Base-by-base conservation (phyloP, 352 stramenopile genomes). In the Phytophthora pini region DNA sequence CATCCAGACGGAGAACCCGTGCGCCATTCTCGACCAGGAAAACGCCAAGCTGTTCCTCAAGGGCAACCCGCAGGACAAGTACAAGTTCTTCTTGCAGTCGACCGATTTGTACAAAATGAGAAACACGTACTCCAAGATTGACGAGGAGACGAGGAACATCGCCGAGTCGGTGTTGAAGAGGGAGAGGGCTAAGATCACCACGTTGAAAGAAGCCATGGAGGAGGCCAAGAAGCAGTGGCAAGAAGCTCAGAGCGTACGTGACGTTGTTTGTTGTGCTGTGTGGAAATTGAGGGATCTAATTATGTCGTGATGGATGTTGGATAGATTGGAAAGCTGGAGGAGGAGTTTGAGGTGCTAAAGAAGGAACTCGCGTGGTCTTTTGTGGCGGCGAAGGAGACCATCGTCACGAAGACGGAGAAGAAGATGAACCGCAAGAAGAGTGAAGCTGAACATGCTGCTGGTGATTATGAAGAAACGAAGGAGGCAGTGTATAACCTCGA, bases 1-100 rank as follows among this genome's bases (percentile, higher is more conserved):
- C 56, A 96, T 97, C 44, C 87, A 98, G 76, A 97, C 98, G 26
- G 96, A 99, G 65, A 99, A 99, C 82, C 97, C 97, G 40, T 98
- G 97, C 24, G 94, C 94, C 10, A 96, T 99, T 32, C 70, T 99
- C 39, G 96, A 99, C 74, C 97, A 99, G 65, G 97, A 99, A 80
- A 98, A 99, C 56, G 94, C 96, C 17, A 99, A 99, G 74, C 89
- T 98, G 56, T 99, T 99, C 65, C 69, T 99, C 8, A 97, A 96
- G 36, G 97, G 97, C 38, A 98, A 97, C 58, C 72, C 87, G 4
- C 79, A 85, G 20, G 95, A 98, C 52, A 99, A 99, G 70, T 99
- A 99, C 79, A 88, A 86, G 29, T 99, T 99, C 71, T 99, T 99
- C 56, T 80, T 98, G 66, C 97, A 98, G 68, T 98, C 97, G 2